phyloP scores from a whole-genome alignment of 2,329 filamentous ascomycete genomes.

The Scytalidium lignicola region DNA sequence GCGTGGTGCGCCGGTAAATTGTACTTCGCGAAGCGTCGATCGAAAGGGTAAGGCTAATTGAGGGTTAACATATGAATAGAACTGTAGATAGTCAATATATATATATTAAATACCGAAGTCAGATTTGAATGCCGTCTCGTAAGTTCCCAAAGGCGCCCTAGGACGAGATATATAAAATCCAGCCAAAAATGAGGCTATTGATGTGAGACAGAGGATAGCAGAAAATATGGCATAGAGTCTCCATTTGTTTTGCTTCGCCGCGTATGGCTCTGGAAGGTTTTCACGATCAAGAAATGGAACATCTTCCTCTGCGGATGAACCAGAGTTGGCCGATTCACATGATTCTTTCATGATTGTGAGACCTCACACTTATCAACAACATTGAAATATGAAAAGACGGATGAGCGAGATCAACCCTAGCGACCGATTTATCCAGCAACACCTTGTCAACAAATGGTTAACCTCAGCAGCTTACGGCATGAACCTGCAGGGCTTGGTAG shows the following conservation, averaged over 20 bases:
- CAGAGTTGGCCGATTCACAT: too few species aligned
- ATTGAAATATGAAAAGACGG: too few species aligned
- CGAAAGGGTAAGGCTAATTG: neutral
- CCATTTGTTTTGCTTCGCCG: neutral
- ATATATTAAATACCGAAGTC: neutral
- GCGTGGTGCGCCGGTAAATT: neutral
- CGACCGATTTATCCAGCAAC: too few species aligned
- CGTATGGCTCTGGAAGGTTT: neutral
- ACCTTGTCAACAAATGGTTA: too few species aligned
- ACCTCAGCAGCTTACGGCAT: too few species aligned
- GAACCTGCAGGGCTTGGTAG: too few species aligned
- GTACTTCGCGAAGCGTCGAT: neutral
- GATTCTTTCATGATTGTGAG: too few species aligned
- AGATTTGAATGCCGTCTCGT: neutral
- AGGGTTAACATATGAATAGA: neutral
- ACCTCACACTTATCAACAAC: too few species aligned
- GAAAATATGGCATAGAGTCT: neutral
- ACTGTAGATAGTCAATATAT: neutral
- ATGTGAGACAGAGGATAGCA: neutral
- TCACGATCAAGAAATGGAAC: neutral
- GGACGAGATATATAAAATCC: neutral
- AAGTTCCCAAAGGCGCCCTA: neutral
- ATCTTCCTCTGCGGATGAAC: neutral
- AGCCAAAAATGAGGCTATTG: neutral
- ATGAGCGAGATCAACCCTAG: too few species aligned